Evolutionary conservation across 495 filamentous ascomycete genomes (phyloP), one percentile per base, ranked within the genome.

Genomic region (Xanthoparmelia taractica): DNA sequence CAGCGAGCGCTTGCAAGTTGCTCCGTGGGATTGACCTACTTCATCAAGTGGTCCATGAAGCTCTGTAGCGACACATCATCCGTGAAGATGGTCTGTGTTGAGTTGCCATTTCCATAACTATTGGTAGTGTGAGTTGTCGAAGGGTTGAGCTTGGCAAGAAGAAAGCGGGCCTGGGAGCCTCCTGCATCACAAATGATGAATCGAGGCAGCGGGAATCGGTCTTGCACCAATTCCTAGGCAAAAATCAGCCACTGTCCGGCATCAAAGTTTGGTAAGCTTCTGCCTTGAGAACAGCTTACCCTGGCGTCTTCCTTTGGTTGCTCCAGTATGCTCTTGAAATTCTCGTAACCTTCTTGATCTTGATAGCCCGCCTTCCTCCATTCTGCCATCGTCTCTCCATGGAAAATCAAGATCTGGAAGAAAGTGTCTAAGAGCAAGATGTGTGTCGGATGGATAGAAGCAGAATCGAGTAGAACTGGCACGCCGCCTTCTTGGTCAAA

Each of bases 31-130:
- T n/a, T 45, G 18, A 79, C 88, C 79, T 75, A 93, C 91, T 99
- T 99, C 95, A 99, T 99, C 73, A 99, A 77, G 79, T 96, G 90
- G 67, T 99, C 95, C 94, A 97, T 99, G 72, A 99, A 99, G 10
- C 93, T 97, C 75, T 97, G 94, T 71, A 99, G 78, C 29, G 91
- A 96, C 59, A 99, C 95, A 76, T 99, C 95, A 70, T 99, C 95
- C 3, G 95, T 99, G 76, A 99, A 99, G 68, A 99, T 97, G 18
- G 95, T 99, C 77, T 97, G 95, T 38, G 94, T 92, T 27, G 88
- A 93, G 70, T 96, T 90, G 34, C 90, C 87, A 65, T 92, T 93
- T 60, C 95, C 94, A 67, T 96, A 97, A 25, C 20, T 54, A 11
- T 89, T 87, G 0, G 88, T 91, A 17, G 93, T 96, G 73, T 99